Conservation (phyloP, 2,329 filamentous ascomycete genomes). For the Trichoderma sp. region DNA sequence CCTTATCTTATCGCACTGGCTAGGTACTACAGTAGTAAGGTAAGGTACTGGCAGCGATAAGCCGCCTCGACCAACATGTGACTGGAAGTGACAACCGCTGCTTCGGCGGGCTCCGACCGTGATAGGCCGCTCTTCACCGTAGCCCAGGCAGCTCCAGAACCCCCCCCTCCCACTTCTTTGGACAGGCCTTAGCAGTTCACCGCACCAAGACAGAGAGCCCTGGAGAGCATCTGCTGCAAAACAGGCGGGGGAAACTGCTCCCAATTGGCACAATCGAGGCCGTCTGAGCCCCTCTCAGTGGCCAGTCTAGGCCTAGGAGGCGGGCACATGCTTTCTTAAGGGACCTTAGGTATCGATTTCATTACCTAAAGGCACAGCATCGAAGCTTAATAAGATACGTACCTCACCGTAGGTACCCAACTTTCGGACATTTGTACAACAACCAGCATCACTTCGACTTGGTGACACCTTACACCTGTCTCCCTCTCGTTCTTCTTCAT, state of each 20-base stretch:
- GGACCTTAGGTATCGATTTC: not conserved
- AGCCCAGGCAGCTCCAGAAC: too few relatives aligned
- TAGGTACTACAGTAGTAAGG: not conserved
- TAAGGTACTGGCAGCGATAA: not conserved
- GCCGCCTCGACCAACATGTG: not conserved
- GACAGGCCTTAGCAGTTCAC: not conserved
- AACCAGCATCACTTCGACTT: not conserved
- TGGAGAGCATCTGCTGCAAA: too few relatives aligned
- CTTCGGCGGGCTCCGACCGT: conserved; percentile 6
- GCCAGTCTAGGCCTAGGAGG: not conserved
- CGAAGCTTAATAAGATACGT: not conserved
- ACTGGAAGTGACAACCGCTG: not conserved
- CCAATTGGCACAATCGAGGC: not conserved
- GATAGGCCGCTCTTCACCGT: conserved; percentile 1
- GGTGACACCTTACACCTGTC: not conserved
- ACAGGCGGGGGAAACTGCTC: not conserved
- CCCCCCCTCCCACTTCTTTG: not conserved
- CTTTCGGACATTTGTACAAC: not conserved
- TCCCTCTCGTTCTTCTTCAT: too few relatives aligned
- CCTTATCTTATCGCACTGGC: too few relatives aligned
- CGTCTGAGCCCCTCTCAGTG: not conserved
- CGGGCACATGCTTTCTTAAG: not conserved
- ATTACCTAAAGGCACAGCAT: conserved; percentile 19
- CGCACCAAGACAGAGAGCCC: not conserved
- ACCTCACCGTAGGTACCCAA: conserved; percentile 10